Conservation (phyloP, 345 rosid genomes). For the Lumnitzera racemosa region DNA sequence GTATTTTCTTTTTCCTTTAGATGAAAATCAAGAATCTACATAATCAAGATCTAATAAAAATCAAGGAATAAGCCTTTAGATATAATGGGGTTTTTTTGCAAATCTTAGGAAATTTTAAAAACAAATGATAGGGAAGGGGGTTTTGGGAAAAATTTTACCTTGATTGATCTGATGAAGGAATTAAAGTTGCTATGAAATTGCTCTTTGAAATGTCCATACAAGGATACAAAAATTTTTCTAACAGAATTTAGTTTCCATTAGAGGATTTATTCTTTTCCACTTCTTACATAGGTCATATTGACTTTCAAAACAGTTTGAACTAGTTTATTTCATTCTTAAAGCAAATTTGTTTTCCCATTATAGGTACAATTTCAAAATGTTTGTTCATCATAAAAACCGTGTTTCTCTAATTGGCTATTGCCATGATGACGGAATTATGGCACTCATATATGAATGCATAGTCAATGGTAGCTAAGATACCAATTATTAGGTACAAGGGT, state of each 20-base stretch:
- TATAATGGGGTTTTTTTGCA: conserved; percentile 23
- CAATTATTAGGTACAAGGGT: conserved; percentile 24
- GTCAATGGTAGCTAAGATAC: conserved; percentile 31
- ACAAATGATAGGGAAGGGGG: conserved; percentile 44
- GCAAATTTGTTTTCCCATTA: neutral
- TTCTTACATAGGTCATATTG: neutral
- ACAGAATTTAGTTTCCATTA: no score
- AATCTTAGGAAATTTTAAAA: conserved; percentile 33
- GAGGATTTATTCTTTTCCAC: neutral
- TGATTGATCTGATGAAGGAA: conserved; percentile 22
- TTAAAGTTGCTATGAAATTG: conserved; percentile 51
- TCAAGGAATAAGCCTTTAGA: conserved; percentile 20
- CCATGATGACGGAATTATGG: conserved; percentile 32
- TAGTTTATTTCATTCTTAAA: neutral
- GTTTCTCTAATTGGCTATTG: conserved; percentile 40
- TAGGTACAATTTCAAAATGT: conserved; percentile 38
- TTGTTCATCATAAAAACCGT: conserved; percentile 43
- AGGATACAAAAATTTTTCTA: conserved; percentile 35
- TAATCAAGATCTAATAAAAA: conserved; percentile 1
- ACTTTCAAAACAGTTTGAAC: neutral
- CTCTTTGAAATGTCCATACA: conserved; percentile 31
- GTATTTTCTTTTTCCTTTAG: no score
- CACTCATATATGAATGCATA: conserved; percentile 42
- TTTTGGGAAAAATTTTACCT: conserved; percentile 45
- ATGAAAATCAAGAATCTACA: no score